Percentiles rank a stretch among this genome's conserved stretches.
These are phyloP conservation scores for Metschnikowia noctiluminum DNA, from an alignment of 805 yeast genomes.

Conservation along the genomic window DNA sequence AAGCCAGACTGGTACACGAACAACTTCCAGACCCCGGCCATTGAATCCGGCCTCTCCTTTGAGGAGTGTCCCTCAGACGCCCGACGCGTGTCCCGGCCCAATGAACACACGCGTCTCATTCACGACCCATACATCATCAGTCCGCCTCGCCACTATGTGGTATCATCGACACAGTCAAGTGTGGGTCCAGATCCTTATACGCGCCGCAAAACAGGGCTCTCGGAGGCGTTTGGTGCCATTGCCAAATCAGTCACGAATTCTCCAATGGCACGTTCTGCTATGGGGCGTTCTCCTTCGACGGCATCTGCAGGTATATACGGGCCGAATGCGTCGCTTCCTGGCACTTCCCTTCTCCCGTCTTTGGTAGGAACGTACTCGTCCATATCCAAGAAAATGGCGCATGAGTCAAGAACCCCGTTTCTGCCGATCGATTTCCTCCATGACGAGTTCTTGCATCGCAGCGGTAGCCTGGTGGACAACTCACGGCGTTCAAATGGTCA, in stretches of 20 bases:
- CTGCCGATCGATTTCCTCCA: constrained; percentile 40
- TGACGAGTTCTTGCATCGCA: constrained; percentile 25
- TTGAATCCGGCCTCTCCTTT: background rate
- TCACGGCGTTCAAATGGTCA: background rate
- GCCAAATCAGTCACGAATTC: constrained; percentile 16
- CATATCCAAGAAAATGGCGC: constrained; percentile 32
- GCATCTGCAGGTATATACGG: constrained; percentile 8
- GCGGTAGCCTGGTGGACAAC: constrained; percentile 7
- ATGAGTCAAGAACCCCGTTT: constrained; percentile 37
- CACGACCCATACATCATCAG: constrained; percentile 11
- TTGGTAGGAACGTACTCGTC: constrained; percentile 39
- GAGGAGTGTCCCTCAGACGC: constrained; percentile 1
- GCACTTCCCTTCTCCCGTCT: constrained; percentile 39
- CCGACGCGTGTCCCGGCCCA: background rate
- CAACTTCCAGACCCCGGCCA: constrained; percentile 5
- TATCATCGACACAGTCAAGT: constrained; percentile 11
- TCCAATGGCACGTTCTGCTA: background rate
- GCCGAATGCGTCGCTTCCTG: constrained; percentile 7
- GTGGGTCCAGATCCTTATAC: background rate
- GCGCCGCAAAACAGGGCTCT: constrained; percentile 10
- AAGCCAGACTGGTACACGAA: constrained; percentile 41
- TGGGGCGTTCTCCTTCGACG: constrained; percentile 12
- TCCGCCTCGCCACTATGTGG: constrained; percentile 19
- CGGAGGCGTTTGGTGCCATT: constrained; percentile 20
- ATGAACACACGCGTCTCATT: constrained; percentile 12